Conservation (phyloP, 768 basidiomycete species). For the Dacryopinax spathularia region DNA sequence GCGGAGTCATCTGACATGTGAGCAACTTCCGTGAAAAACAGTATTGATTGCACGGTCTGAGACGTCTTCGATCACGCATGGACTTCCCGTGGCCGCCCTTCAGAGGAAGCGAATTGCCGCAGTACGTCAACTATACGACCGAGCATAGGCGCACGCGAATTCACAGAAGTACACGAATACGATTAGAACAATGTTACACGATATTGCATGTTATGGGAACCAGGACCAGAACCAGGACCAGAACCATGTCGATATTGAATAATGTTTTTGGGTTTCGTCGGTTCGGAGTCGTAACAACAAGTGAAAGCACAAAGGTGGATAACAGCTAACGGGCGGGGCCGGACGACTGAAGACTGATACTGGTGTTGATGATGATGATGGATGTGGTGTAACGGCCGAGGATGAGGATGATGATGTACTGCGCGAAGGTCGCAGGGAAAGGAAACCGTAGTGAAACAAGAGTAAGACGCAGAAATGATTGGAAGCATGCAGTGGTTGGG, state of each 20-base stretch:
- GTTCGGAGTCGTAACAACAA: background rate
- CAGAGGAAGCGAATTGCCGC: too few species aligned
- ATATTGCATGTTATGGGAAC: background rate
- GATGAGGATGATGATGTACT: background rate
- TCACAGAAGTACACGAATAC: background rate
- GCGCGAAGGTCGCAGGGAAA: background rate
- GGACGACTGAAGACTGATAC: background rate
- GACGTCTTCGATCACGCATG: too few species aligned
- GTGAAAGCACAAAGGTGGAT: background rate
- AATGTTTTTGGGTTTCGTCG: constrained; percentile 1
- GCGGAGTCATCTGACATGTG: too few species aligned
- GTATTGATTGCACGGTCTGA: too few species aligned
- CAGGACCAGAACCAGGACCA: too few species aligned
- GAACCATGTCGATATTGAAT: background rate
- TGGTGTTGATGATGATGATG: background rate
- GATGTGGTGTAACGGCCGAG: background rate
- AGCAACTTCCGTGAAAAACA: too few species aligned
- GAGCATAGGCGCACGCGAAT: background rate
- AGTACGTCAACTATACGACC: background rate
- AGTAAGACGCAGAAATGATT: background rate
- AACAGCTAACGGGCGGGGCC: background rate
- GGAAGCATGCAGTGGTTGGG: background rate
- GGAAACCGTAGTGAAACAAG: background rate
- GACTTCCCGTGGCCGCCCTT: too few species aligned
- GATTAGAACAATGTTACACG: constrained; percentile 4